Evolutionary conservation across 2,329 filamentous ascomycete species (phyloP), one percentile per base, ranked within the genome.

Genomic region (Claviceps pazoutovae): DNA sequence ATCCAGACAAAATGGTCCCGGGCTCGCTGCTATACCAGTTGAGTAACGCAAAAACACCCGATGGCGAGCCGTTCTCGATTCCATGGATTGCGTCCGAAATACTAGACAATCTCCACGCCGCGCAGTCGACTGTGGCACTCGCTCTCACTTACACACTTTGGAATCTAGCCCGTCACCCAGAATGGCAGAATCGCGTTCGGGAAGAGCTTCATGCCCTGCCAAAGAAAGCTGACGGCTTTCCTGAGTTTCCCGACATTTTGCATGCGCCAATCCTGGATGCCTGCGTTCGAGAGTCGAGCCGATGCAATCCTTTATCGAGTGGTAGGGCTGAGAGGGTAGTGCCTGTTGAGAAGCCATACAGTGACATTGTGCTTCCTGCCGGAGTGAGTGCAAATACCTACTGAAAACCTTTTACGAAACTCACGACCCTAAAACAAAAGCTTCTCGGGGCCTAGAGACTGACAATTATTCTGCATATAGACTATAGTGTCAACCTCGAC

Each of bases 401-500:
- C 26, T 30, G 26, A 30, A 30, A 30, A 6, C 16, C 17, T 37
- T 36, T 17, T 19, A 13, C 42, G 6, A 14, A 45, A 16, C 11
- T 4, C 26, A 21, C 13, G 5, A 11, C 4, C 19, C 5, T 11
- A 14, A 13, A 4, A 5, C 7, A 11, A 41, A 11, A 21, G 23
- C 7, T 39, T 13, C 23, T 21, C 9, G 4, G 9, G 21, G 8
- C 37, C 43, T 47, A 6, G 5, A 36, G 8, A 37, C 43, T 50
- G 42, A 50, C 34, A 21, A 47, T 4, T n/a, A 13, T n/a, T 23
- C 39, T 11, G 5, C 16, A 9, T 46, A 9, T 30, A 53, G 51
- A 53, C 51, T 11, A 19, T 53, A 16, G 51, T 53, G n/a, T 53
- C 51, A 23, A 50, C 51, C 7, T 50, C 51, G 37, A 53, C 51